Evolutionary conservation across 176 grass and related monocot genomes (phyloP).

Genomic region (Metroxylon sagu): DNA sequence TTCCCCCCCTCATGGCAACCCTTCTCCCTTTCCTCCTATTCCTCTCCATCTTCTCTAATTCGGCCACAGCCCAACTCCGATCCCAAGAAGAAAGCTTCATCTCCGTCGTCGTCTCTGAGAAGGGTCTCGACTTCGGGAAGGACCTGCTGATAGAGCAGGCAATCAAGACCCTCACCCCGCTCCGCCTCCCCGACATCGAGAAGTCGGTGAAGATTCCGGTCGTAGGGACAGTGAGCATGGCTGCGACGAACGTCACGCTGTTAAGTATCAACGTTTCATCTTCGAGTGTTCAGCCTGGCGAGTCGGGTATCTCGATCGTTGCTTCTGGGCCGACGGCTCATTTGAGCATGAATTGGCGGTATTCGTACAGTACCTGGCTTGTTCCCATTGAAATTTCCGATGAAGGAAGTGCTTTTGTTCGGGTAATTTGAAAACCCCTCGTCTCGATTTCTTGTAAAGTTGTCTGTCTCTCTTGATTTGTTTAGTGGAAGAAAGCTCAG

Average conservation of each 20-base stretch:
- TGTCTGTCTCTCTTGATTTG: too few species aligned
- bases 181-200: constrained; percentile 65
- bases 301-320: constrained; percentile 59
- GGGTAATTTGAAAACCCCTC: constrained; percentile 28
- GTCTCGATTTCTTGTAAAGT: too few species aligned
- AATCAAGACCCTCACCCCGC: constrained; percentile 36
- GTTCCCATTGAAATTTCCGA: constrained; percentile 51
- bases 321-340: constrained; percentile 57
- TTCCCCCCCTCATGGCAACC: constrained; percentile 20
- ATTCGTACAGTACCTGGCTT: constrained; percentile 60
- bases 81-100: constrained; percentile 31
- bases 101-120: constrained; percentile 60
- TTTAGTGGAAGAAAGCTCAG: too few species aligned
- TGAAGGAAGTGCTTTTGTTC: constrained; percentile 60
- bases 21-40: constrained; percentile 20
- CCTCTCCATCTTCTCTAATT: constrained; percentile 8
- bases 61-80: background rate
- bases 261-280: constrained; percentile 26
- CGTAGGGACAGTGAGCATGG: constrained; percentile 49
- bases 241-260: constrained; percentile 46
- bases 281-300: constrained; percentile 43
- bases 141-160: constrained; percentile 56
- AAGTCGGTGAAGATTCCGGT: constrained; percentile 46
- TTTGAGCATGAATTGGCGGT: constrained; percentile 70
- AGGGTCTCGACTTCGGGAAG: constrained; percentile 78